Percentiles rank a stretch among this genome's conserved stretches.
Evolutionary conservation across 1,284 basidiomycete species (phyloP).

Genomic region (Malassezia restricta): DNA sequence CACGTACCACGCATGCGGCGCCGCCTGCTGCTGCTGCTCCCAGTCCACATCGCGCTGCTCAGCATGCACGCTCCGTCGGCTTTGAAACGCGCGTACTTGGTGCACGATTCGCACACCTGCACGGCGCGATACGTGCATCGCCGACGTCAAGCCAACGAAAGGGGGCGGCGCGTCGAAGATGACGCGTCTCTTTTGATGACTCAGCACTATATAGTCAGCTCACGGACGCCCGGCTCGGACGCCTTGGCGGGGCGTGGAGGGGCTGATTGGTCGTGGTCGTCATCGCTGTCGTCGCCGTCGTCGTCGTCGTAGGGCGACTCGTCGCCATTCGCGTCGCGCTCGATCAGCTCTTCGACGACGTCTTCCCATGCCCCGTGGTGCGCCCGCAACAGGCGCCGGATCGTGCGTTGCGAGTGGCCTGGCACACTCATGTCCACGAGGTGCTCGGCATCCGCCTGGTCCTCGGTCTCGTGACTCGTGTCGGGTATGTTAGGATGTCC

Average conservation of each 20-base stretch:
- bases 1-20: neutral
- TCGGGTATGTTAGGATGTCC: slow-evolving; percentile 63
- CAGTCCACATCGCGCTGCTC: slow-evolving; percentile 10
- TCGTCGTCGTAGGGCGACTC: no score
- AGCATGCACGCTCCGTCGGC: neutral
- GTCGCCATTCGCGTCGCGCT: slow-evolving; percentile 15
- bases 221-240: neutral
- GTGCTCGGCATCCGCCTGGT: slow-evolving; percentile 17
- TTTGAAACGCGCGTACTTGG: slow-evolving; percentile 2
- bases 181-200: no score
- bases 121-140: neutral
- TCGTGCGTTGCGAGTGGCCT: slow-evolving; percentile 18
- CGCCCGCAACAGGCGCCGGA: slow-evolving; percentile 20
- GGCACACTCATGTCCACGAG: slow-evolving; percentile 29
- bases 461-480: slow-evolving; percentile 11
- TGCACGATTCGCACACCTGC: neutral
- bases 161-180: no score
- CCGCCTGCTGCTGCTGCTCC: neutral
- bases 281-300: no score
- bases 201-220: neutral
- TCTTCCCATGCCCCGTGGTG: slow-evolving; percentile 25
- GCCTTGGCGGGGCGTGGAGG: neutral
- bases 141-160: no score
- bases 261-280: no score
- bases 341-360: slow-evolving; percentile 24